Evolutionary conservation across 1,284 basidiomycete genomes (phyloP).

Genomic region (Cutaneotrichosporon cutaneum): DNA sequence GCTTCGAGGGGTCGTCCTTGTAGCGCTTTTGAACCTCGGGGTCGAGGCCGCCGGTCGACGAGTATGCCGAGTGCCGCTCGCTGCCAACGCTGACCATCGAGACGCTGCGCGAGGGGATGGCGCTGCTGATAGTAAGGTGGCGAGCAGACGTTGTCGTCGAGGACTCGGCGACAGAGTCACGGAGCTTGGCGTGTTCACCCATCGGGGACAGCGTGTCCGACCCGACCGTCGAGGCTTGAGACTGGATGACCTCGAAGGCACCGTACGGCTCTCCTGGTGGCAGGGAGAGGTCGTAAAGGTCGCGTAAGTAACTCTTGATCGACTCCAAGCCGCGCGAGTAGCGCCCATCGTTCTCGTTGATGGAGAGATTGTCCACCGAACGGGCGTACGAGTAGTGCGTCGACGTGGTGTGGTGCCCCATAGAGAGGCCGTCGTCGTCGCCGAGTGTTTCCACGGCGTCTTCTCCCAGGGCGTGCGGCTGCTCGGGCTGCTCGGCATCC

Average conservation of each 20-base stretch:
- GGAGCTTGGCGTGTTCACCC: constrained; percentile 2
- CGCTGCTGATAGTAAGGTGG: constrained; percentile 6
- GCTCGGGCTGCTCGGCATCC: constrained; percentile 16
- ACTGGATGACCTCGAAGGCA: constrained; percentile 43
- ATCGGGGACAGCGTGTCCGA: constrained; percentile 5
- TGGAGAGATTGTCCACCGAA: constrained; percentile 17
- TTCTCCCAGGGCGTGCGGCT: neutral
- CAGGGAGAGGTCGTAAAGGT: constrained; percentile 79
- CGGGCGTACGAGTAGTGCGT: constrained; percentile 4
- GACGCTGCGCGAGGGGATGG: constrained; percentile 22
- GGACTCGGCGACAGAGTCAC: constrained; percentile 20
- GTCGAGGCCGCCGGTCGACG: constrained; percentile 54
- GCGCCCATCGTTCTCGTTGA: constrained; percentile 29
- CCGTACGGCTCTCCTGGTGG: constrained; percentile 45
- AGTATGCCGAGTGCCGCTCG: constrained; percentile 24
- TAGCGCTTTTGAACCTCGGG: constrained; percentile 60
- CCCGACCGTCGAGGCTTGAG: neutral
- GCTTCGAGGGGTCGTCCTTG: constrained; percentile 81
- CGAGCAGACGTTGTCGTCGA: constrained; percentile 6
- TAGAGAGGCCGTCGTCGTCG: constrained; percentile 21
- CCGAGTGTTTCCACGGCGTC: constrained; percentile 25
- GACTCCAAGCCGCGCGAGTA: constrained; percentile 66
- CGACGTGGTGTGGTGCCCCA: constrained; percentile 7
- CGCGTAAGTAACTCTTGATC: constrained; percentile 90
- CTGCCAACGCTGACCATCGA: constrained; percentile 29